Percentiles rank a stretch among this genome's conserved stretches.
These are phyloP conservation scores for Periglandula ipomoeae DNA, from an alignment of 2,329 filamentous ascomycete species.

Conservation along the genomic window DNA sequence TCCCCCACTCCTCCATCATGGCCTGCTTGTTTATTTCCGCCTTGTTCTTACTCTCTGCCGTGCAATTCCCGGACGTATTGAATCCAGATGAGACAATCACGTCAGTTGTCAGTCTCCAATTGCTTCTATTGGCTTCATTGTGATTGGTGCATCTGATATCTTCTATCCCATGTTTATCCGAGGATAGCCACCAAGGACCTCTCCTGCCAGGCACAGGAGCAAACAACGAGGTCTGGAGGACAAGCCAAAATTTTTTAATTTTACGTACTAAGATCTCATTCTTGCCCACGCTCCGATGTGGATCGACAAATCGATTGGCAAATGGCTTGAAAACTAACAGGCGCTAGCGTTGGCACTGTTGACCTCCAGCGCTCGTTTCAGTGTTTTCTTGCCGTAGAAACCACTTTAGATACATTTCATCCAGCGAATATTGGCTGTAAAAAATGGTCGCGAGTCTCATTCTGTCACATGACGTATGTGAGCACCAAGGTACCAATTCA, in stretches of 20 bases:
- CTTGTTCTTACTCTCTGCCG: neutral
- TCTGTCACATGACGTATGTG: neutral
- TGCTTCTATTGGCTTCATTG: neutral
- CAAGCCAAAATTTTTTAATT: neutral
- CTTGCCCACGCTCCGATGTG: neutral
- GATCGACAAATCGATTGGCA: slow-evolving; percentile 1
- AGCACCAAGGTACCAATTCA: neutral
- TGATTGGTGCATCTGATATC: neutral
- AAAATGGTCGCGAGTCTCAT: neutral
- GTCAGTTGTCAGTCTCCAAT: neutral
- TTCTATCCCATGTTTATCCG: slow-evolving; percentile 6
- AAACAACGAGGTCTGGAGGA: neutral
- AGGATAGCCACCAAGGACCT: slow-evolving; percentile 11
- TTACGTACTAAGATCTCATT: slow-evolving; percentile 2
- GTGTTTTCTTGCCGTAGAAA: neutral
- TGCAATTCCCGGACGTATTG: neutral
- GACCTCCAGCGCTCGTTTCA: neutral
- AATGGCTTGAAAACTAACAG: neutral
- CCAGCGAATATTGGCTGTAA: neutral
- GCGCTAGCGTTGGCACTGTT: neutral
- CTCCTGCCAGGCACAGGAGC: too few relatives aligned
- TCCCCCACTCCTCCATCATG: too few relatives aligned
- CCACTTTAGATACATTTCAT: neutral
- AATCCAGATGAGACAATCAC: neutral
- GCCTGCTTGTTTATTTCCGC: too few relatives aligned